Evolutionary conservation across 139 green algal genomes (phyloP).

Genomic region (Haematococcus lacustris): DNA sequence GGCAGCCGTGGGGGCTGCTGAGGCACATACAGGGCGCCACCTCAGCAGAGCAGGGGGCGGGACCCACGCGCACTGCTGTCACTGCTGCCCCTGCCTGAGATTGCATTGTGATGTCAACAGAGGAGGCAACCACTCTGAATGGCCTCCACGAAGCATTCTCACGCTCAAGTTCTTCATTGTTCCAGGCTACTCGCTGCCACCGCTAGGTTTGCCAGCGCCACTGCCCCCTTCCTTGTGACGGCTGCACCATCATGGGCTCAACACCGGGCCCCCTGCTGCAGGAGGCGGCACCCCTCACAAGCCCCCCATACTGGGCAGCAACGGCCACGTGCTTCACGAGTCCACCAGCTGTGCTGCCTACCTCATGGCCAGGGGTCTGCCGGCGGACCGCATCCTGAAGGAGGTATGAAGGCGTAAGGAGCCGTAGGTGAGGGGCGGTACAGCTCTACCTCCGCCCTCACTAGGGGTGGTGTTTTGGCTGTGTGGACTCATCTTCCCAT

Average conservation of each 20-base stretch:
- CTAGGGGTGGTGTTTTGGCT: neutral
- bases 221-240: no score
- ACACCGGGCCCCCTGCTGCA: neutral
- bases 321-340: conserved; percentile 69
- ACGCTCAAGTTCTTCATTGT: neutral
- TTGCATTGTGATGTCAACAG: neutral
- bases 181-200: neutral
- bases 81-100: no score
- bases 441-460: neutral
- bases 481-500: neutral
- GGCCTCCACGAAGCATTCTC: neutral
- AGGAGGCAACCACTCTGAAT: neutral
- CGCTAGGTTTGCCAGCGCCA: neutral
- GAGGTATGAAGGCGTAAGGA: conserved; percentile 24
- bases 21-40: no score
- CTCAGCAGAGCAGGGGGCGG: no score
- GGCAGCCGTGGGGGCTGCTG: no score
- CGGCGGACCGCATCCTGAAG: conserved; percentile 43
- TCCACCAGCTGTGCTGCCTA: conserved; percentile 54
- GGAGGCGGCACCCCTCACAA: conserved; percentile 80
- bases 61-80: no score
- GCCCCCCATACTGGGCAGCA: conserved; percentile 43
- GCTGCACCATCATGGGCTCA: neutral
- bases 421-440: neutral
- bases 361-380: conserved; percentile 42